A percentile compares a stretch with the other conserved stretches of the same genome.
Conservation (phyloP, 768 basidiomycete species). For the Serendipita sp. region DNA sequence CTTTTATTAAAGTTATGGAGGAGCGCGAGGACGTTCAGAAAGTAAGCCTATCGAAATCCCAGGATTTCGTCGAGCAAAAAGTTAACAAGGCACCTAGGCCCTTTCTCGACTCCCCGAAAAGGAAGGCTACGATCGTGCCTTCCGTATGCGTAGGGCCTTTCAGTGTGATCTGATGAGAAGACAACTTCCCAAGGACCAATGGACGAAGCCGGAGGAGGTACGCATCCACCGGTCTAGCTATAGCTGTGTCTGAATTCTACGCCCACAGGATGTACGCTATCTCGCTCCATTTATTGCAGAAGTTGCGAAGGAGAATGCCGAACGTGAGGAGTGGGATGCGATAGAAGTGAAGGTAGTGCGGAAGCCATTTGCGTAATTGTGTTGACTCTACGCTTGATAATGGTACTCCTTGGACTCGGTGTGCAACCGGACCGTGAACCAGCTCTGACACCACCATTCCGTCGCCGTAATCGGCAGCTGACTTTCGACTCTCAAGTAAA, state of each 20-base stretch:
- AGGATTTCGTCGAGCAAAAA: too few species aligned
- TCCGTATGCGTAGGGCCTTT: slow-evolving; percentile 70
- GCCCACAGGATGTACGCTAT: slow-evolving; percentile 71
- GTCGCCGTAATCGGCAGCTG: not conserved
- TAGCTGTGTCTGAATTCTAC: not conserved
- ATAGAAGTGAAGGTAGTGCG: not conserved
- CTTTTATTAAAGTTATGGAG: slow-evolving; percentile 41
- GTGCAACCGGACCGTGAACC: not conserved
- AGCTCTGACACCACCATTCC: too few species aligned
- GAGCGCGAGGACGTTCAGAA: slow-evolving; percentile 65
- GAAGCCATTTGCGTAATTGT: not conserved
- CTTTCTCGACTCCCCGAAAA: slow-evolving; percentile 61
- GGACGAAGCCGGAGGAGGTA: slow-evolving; percentile 65
- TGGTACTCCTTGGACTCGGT: not conserved
- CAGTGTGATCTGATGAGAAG: slow-evolving; percentile 69
- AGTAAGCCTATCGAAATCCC: slow-evolving; percentile 28
- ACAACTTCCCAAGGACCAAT: slow-evolving; percentile 65
- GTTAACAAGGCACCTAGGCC: slow-evolving; percentile 36
- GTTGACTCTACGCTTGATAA: not conserved
- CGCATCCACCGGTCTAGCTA: slow-evolving; percentile 13
- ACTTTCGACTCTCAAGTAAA: not conserved
- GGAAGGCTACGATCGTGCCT: slow-evolving; percentile 81
- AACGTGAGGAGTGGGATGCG: slow-evolving; percentile 31
- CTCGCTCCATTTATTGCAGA: slow-evolving; percentile 61
- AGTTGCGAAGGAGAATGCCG: slow-evolving; percentile 58